Evolutionary conservation across 2,329 filamentous ascomycete genomes (phyloP), one percentile per base, ranked within the genome.

Genomic region (Claviceps pazoutovae): DNA sequence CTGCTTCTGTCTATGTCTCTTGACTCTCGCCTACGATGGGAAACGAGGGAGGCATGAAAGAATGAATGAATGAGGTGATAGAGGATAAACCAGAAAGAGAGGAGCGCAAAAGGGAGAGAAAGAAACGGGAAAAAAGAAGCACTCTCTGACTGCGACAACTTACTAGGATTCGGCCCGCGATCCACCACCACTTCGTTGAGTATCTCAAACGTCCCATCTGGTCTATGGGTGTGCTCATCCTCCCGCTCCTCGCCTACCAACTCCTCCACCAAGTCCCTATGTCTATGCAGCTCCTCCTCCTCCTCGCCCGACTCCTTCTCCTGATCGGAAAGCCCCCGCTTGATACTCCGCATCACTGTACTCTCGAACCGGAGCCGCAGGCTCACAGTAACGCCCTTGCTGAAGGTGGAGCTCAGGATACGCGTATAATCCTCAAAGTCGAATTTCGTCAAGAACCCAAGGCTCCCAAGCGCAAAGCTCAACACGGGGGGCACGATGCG

Each of bases 161-260:
- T 71, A 88, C 85, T 95, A 46, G 91, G 82, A 66, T 94, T 96
- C 6, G 93, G 93, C 0, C 93, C 93, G 17, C 93, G 79, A 62
- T 98, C 93, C 34, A 97, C 81, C 8, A 98, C 91, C n/a, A 97
- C 82, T 65, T 98, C 93, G 61, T 98, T 98, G 56, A 98, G 71
- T 53, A 97, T 95, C 66, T 95, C 88, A 65, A 83, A 88, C 1
- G 86, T 90, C 41, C 82, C 81, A 59, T 93, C 88, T 0, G 90
- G 90, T 43, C 74, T 78, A 70, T 97, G 93, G 0, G 91, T 97
- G 58, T 84, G 80, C 59, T 86, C 82, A 60, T 94, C 86, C 46
- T 90, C 88, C 47, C 80, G 80, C 69, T 91, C 88, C 62, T 91
- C 86, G 5, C 88, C 90, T 48, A 95, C 84, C 47, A 97, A 69